Evolutionary conservation across 129 eudicot species (phyloP), one percentile per base, ranked within the genome.

Genomic region (Glebionis coronaria): DNA sequence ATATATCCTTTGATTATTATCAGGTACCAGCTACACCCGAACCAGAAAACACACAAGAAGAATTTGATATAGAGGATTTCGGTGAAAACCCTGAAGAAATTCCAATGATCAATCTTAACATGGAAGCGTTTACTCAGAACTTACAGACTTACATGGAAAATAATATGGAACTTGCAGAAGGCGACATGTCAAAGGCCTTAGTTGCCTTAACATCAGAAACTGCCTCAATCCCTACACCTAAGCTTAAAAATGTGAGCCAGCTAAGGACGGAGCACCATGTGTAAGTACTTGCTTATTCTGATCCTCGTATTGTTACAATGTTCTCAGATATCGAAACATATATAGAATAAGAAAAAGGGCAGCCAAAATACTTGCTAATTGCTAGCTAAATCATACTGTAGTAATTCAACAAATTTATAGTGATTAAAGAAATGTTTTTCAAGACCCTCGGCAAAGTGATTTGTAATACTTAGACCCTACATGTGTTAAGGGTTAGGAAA

Each of bases 211-310:
- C 90, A 52, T 73, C 95, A 45, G 97, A 85, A 73, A 95, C 97
- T 60, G 97, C 99, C 58, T 90, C 97, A 10, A 81, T 94, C 9
- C 99, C 99, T 0, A 80, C 83, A 76, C 94, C 90, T 27, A 94
- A 94, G 69, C 97, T 94, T 13, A 94, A 94, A 73, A 84, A 90
- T 40, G 84, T 94, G 56, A 94, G 80, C 90, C 85, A 88, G 54
- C 88, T 94, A 78, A 84, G 99, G 76, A 94, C 99, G 25, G 99
- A 94, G 76, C 99, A 94, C 80, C 93, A 83, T 44, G 99, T 90
- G 99, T 94, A 90, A 90, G 99, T 83, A 70, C 19, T 60, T 59
- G 1, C 25, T 27, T 42, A 7, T 47, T 23, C 40, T 28, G 13
- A 19, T 51, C 27, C 61, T 61, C 11, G 14, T 9, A 1, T 62